phyloP scores from a whole-genome alignment of 208 protist species.

The Leishmania amazonensis region DNA sequence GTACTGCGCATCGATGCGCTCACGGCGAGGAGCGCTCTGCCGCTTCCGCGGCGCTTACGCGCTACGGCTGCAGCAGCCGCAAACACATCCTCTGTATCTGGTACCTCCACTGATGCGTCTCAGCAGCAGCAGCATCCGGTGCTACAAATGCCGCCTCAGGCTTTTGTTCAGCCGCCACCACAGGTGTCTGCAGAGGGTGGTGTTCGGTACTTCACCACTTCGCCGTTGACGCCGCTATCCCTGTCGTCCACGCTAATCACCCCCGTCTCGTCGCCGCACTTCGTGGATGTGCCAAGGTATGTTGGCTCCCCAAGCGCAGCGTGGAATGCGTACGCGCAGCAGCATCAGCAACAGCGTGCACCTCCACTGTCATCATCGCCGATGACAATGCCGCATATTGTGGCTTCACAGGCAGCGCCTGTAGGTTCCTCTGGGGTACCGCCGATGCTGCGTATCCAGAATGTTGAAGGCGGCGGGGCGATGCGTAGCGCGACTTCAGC shows the following conservation, averaged over 20 bases:
- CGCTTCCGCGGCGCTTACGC: neutral
- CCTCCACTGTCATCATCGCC: neutral
- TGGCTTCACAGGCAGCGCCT: neutral
- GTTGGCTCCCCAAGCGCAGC: neutral
- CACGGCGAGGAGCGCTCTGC: neutral
- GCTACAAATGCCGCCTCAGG: neutral
- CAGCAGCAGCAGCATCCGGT: neutral
- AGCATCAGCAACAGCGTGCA: neutral
- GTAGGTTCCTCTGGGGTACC: neutral
- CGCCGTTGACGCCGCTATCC: neutral
- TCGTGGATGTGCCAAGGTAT: neutral
- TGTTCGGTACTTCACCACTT: neutral
- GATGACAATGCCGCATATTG: neutral
- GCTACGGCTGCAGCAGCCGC: slow-evolving; percentile 1
- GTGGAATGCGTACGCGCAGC: neutral
- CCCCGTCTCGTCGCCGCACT: neutral
- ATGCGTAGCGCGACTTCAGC: neutral
- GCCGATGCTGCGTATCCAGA: neutral
- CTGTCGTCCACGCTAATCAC: neutral
- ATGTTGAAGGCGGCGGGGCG: neutral
- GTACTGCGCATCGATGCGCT: neutral
- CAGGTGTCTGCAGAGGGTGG: neutral
- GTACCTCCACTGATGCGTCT: neutral
- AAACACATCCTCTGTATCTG: neutral
- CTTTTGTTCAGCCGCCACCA: neutral